Conservation (phyloP, 441 rosid genomes). For the Adansonia grandidieri region DNA sequence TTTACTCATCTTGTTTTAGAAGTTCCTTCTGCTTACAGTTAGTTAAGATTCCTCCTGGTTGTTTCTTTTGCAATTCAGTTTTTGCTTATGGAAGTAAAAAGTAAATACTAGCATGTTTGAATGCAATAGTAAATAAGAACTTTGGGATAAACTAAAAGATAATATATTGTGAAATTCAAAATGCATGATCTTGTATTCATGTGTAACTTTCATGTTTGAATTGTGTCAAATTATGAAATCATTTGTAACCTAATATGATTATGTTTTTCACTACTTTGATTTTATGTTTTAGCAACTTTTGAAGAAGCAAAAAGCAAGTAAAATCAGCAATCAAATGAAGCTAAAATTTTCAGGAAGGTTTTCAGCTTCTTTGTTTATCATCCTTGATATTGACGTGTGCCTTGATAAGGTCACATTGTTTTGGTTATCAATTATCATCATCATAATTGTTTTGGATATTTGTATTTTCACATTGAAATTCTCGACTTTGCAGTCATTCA, state of each 20-base stretch:
- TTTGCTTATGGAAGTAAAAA: not conserved
- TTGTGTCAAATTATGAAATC: not conserved
- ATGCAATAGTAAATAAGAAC: not conserved
- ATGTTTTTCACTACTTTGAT: not conserved
- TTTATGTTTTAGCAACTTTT: not conserved
- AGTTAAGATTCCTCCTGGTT: not conserved
- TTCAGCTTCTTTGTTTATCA: not conserved
- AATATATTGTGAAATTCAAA: not conserved
- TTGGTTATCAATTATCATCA: not conserved
- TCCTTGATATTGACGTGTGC: not conserved
- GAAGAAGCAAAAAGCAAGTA: not conserved
- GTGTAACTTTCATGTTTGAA: not conserved
- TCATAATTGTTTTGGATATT: not conserved
- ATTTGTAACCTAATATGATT: not conserved
- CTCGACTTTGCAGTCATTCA: not conserved
- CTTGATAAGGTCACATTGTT: not conserved
- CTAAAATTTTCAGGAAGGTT: not conserved
- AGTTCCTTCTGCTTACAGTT: not conserved
- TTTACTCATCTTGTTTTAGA: not conserved
- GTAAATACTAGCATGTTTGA: not conserved
- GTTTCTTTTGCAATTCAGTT: not conserved
- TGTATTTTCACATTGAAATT: conserved; percentile 11
- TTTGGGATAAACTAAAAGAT: not conserved
- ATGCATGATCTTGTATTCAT: not conserved
- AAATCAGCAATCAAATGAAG: not conserved